Base-by-base conservation (phyloP, 2,329 filamentous ascomycete species). In the Coniosporium tulheliwenetii region DNA sequence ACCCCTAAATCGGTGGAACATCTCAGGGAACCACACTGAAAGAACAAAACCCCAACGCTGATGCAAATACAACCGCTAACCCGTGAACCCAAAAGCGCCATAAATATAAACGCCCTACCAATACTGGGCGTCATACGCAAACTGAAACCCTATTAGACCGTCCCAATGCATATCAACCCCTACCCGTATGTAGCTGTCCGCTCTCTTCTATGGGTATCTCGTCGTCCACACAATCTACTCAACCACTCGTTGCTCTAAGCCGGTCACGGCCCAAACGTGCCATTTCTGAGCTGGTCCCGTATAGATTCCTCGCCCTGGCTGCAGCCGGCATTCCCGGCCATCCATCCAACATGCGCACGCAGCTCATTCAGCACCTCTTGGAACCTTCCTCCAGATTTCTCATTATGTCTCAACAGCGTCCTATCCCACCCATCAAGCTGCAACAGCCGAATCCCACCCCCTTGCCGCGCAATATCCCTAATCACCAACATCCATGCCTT, bases 371-470 rank as follows among this genome's bases (percentile, higher is more conserved):
- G 77, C 31, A 87, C 91, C 36, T 77, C 73, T 45, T 79, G 77
- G 60, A 98, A 72, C 52, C 83, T 82, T 19, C 85, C 86, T 35
- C 81, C 80, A 5, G 85, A 89, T 48, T 81, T 77, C 48, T 91
- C 78, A 55, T 96, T 89, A 64, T 98, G 91, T 54, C 85, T 85
- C 19, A 77, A 69, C 36, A 98, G 66, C 51, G 78, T 84, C 59
- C 91, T 79, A 52, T 96, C 89, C 91, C 91, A 98, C 44, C 84
- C 84, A 40, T 83, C 86, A 37, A 85, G 84, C 53, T 94, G 84
- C 48, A 98, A 57, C 48, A 85, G 78, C 52, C 96, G 91, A 10
- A 14, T 14, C 30, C 91, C 91, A 26, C 85, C 87, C 9, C 85
- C 89, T 49, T 83, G 75, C 66, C 96, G 96, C 15, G 82, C 79